phyloP scores from a whole-genome alignment of 163 green algal genomes.

The Chloroidium sp. region DNA sequence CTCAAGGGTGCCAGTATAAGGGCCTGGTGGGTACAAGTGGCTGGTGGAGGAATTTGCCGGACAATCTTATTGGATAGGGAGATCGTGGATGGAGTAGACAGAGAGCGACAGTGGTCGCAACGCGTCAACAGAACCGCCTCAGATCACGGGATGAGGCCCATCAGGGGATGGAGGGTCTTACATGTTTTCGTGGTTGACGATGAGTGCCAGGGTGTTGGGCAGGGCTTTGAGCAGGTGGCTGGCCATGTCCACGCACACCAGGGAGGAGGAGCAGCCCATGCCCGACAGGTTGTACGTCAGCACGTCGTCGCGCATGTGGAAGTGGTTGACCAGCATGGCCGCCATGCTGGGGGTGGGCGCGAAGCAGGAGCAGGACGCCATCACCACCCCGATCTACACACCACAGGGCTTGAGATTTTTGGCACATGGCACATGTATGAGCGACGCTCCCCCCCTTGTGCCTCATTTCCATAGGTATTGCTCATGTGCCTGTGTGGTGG shows the following conservation, averaged over 20 bases:
- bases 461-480: no score
- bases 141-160: no score
- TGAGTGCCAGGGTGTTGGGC: constrained; percentile 16
- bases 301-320: constrained; percentile 73
- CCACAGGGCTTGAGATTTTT: neutral
- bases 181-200: constrained; percentile 30
- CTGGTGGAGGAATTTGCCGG: no score
- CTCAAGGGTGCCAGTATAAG: no score
- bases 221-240: constrained; percentile 45
- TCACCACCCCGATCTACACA: constrained; percentile 28
- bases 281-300: constrained; percentile 57
- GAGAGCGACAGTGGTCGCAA: no score
- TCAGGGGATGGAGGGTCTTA: no score
- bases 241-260: constrained; percentile 65
- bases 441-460: neutral
- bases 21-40: no score
- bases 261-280: constrained; percentile 64
- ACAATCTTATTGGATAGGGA: no score
- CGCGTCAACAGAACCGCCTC: no score
- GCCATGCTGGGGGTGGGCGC: constrained; percentile 32
- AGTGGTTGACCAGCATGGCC: constrained; percentile 68
- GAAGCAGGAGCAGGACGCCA: constrained; percentile 20
- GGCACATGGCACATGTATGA: neutral
- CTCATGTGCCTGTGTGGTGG: no score
- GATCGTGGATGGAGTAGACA: no score